Evolutionary conservation across 2,329 filamentous ascomycete species (phyloP), one percentile per base, ranked within the genome.

Genomic region (Epichloe sylvatica): DNA sequence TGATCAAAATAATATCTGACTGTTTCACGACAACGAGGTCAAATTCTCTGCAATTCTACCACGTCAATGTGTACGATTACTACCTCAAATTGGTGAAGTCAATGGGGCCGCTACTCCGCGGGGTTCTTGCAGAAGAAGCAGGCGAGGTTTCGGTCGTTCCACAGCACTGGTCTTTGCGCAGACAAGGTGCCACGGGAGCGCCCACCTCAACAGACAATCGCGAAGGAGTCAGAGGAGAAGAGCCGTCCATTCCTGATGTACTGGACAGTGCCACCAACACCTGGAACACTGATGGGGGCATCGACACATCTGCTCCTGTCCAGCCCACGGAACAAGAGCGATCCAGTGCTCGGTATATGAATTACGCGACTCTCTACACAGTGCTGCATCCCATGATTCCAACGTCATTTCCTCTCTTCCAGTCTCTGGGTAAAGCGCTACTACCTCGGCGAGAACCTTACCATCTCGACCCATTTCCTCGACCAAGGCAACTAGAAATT

Each of bases 111-210:
- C 70, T 98, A 15, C 76, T 96, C 55, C 78, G 85, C 40, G 83
- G 83, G 47, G 85, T 88, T 52, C 75, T 94, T n/a, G 83, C 83
- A 65, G 91, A 98, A 64, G 86, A 94, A 55, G 84, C 90, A 36
- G 71, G 83, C 0, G 71, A 96, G 42, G 77, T 84, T 55, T 81
- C 79, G 46, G 74, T 78, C 47, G 83, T 95, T 45, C 88, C 91
- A 1, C 75, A 81, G 37, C 72, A 80, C 51, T 86, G 83, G 82
- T 70, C 69, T 12, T 58, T 62, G 41, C 60, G 60, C 54, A 67
- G 61, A 8, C 55, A 66, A 51, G 55, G 62, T 53, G 52, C 59
- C 37, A 46, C 53, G 13, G 37, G 53, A 11, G 61, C 61, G 17
- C 58, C 52, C 21, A 49, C 34, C 54, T 25, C 51, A 49, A 19